Evolutionary conservation across 116 monocot species (phyloP).

Genomic region (Dioscorea cayenensis): DNA sequence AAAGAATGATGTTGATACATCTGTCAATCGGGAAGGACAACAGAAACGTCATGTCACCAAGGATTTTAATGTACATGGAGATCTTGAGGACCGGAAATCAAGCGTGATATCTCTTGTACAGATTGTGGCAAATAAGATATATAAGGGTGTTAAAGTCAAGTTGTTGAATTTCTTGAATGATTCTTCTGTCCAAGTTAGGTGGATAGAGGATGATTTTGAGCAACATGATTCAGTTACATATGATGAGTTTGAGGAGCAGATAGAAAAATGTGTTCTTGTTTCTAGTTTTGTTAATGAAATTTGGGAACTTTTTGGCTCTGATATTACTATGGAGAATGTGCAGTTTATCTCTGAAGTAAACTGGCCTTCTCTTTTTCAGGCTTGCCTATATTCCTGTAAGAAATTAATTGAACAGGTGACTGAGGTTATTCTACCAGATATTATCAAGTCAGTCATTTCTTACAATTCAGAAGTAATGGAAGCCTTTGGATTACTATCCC

Average conservation of each 20-base stretch:
- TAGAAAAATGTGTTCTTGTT: conserved; percentile 78
- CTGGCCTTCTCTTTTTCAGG: conserved; percentile 70
- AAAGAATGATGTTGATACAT: conserved; percentile 31
- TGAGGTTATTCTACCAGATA: conserved; percentile 63
- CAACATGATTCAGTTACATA: conserved; percentile 26
- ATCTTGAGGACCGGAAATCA: conserved; percentile 36
- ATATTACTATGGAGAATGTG: conserved; percentile 14
- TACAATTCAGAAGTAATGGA: conserved; percentile 85
- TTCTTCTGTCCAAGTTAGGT: conserved; percentile 21
- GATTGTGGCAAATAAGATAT: conserved; percentile 43
- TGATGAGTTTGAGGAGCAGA: conserved; percentile 66
- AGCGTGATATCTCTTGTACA: conserved; percentile 30
- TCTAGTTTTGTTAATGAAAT: conserved; percentile 55
- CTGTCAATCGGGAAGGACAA: conserved; percentile 12
- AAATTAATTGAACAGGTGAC: conserved; percentile 54
- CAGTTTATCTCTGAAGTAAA: conserved; percentile 20
- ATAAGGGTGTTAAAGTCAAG: conserved; percentile 41
- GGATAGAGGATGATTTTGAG: conserved; percentile 24
- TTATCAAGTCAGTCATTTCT: conserved; percentile 56
- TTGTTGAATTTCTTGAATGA: conserved; percentile 32
- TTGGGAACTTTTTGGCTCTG: conserved; percentile 32
- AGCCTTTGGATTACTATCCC: conserved; percentile 75
- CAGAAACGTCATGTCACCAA: conserved; percentile 20
- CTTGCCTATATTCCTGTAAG: conserved; percentile 35
- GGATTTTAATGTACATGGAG: conserved; percentile 21